These are phyloP conservation scores for Podochytrium sp. DNA, from an alignment of 192 early-diverging fungal genomes.

Conservation along the genomic window DNA sequence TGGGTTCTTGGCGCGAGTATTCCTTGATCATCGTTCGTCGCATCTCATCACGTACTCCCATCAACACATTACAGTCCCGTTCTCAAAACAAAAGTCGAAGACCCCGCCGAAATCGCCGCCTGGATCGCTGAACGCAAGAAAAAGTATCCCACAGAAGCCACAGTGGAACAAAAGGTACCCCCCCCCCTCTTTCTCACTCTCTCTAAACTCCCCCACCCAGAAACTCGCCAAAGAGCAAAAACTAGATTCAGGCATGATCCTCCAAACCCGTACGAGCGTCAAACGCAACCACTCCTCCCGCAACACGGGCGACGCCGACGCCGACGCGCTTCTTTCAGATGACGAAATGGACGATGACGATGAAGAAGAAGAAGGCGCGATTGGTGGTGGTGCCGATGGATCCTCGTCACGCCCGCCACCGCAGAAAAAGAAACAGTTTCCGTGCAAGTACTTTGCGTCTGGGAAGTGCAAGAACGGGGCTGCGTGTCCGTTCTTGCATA, in stretches of 20 bases:
- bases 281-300: not conserved
- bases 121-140: constrained; percentile 84
- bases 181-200: not conserved
- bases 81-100: constrained; percentile 5
- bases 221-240: constrained; percentile 40
- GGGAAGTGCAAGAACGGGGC: constrained; percentile 45
- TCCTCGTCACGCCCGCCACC: constrained; percentile 6
- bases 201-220: constrained; percentile 30
- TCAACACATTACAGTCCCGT: not conserved
- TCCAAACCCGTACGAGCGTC: constrained; percentile 19
- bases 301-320: not conserved
- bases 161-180: constrained; percentile 66
- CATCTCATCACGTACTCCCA: not conserved
- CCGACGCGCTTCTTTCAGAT: constrained; percentile 25
- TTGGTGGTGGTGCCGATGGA: constrained; percentile 31
- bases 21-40: not conserved
- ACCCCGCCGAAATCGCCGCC: constrained; percentile 72
- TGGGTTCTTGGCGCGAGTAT: not conserved
- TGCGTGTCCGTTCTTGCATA: constrained; percentile 43
- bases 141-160: constrained; percentile 76
- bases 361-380: constrained; percentile 46
- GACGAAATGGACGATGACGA: constrained; percentile 48
- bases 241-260: constrained; percentile 19
- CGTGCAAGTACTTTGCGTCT: constrained; percentile 46
- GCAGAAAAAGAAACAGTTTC: constrained; percentile 33